These are phyloP conservation scores for Sutorius australiensis DNA, from an alignment of 768 basidiomycete genomes.

Conservation along the genomic window DNA sequence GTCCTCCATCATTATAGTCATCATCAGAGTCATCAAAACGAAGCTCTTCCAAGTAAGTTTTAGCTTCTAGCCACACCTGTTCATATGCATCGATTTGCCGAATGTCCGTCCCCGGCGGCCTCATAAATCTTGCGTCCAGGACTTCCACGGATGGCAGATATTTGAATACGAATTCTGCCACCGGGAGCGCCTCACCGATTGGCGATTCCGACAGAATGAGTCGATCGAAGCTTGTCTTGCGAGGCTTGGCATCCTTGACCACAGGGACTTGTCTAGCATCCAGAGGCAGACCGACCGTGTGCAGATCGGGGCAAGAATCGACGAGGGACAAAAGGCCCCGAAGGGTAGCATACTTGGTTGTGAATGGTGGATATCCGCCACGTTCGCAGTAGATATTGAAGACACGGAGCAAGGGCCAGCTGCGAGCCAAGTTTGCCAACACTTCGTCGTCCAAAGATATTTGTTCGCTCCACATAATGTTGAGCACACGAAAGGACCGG, in stretches of 20 bases:
- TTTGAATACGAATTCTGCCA: conserved; percentile 11
- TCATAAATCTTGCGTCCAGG: neutral
- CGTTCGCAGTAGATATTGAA: conserved; percentile 5
- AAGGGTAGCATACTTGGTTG: conserved; percentile 9
- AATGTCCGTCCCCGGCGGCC: neutral
- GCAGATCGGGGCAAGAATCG: neutral
- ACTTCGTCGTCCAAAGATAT: conserved; percentile 9
- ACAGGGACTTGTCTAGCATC: conserved; percentile 14
- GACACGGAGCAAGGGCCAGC: conserved; percentile 5
- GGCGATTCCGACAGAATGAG: conserved; percentile 11
- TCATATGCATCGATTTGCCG: neutral
- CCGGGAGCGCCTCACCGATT: conserved; percentile 1
- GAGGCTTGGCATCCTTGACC: neutral
- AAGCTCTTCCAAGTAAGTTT: neutral
- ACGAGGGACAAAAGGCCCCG: conserved; percentile 5
- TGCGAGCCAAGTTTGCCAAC: conserved; percentile 2
- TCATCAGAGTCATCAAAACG: too few relatives aligned
- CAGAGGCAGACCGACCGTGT: neutral
- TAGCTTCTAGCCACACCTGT: neutral
- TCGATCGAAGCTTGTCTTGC: neutral
- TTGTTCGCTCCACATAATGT: conserved; percentile 11
- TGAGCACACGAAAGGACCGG: conserved; percentile 1
- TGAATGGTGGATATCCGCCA: conserved; percentile 2
- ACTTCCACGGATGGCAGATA: conserved; percentile 1
- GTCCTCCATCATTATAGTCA: too few relatives aligned